These are phyloP conservation scores for Cyberlindnera euphorbiiphila DNA, from an alignment of 805 yeast genomes.

Conservation along the genomic window DNA sequence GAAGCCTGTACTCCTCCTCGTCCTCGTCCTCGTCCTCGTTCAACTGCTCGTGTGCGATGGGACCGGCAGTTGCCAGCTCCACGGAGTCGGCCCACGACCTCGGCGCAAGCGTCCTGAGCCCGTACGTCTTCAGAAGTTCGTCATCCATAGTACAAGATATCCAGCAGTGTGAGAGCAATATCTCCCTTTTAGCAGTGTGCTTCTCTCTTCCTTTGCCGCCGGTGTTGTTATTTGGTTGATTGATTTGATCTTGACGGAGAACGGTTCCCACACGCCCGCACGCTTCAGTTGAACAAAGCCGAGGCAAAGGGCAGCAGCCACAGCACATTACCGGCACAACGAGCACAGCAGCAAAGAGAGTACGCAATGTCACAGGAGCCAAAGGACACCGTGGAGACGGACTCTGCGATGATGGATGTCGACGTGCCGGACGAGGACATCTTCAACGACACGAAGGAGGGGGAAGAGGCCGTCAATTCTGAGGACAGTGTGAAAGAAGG, in stretches of 20 bases:
- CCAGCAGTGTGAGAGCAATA: too few species aligned
- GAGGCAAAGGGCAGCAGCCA: background rate
- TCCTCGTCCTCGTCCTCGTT: conserved; percentile 19
- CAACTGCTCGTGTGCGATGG: conserved; percentile 27
- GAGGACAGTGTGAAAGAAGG: conserved; percentile 2
- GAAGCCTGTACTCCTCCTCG: conserved; percentile 12
- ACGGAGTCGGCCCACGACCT: conserved; percentile 32
- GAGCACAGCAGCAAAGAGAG: background rate
- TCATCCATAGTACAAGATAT: conserved; percentile 25
- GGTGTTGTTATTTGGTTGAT: too few species aligned
- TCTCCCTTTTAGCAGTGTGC: too few species aligned
- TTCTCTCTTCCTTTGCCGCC: too few species aligned
- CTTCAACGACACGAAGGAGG: conserved; percentile 24
- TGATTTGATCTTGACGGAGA: too few species aligned
- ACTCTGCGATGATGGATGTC: conserved; percentile 19
- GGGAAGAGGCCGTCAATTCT: background rate
- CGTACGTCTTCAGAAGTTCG: conserved; percentile 37
- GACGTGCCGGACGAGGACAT: conserved; percentile 28
- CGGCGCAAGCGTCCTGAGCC: conserved; percentile 42
- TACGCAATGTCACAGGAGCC: conserved; percentile 7
- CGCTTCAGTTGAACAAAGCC: too few species aligned
- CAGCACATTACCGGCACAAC: background rate
- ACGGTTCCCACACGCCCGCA: too few species aligned
- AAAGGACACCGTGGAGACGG: conserved; percentile 4
- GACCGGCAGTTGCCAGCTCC: conserved; percentile 23